Conservation (phyloP, 495 filamentous ascomycete genomes). For the Penicillium diatomitis region DNA sequence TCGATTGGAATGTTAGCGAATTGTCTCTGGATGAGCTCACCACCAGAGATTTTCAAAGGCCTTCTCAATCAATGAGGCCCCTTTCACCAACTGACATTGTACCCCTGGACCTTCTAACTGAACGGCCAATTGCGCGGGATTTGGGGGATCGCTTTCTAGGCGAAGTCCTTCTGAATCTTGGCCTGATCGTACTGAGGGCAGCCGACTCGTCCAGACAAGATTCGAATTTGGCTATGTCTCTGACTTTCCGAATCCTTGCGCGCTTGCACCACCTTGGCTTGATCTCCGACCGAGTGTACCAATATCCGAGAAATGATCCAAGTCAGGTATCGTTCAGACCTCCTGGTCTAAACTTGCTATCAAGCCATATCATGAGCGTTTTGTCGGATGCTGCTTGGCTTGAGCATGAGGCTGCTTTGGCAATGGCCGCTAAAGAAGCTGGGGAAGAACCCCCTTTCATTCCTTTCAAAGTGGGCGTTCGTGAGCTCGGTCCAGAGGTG, state of each 20-base stretch:
- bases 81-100: slow-evolving; percentile 1
- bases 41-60: neutral
- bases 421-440: slow-evolving; percentile 32
- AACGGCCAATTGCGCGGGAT: slow-evolving; percentile 16
- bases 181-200: slow-evolving; percentile 45
- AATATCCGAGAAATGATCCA: slow-evolving; percentile 23
- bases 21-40: slow-evolving; percentile 27
- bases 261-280: slow-evolving; percentile 49
- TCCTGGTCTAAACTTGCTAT: slow-evolving; percentile 48
- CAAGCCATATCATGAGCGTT: slow-evolving; percentile 48
- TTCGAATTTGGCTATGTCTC: slow-evolving; percentile 42
- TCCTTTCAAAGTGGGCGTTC: slow-evolving; percentile 40
- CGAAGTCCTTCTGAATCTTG: slow-evolving; percentile 32
- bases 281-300: slow-evolving; percentile 52
- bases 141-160: slow-evolving; percentile 17
- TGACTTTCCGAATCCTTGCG: slow-evolving; percentile 50
- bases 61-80: neutral
- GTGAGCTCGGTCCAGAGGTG: slow-evolving; percentile 46
- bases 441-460: slow-evolving; percentile 45
- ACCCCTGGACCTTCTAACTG: slow-evolving; percentile 17
- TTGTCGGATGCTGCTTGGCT: slow-evolving; percentile 55
- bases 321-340: slow-evolving; percentile 40
- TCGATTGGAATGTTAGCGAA: slow-evolving; percentile 16
- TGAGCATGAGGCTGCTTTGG: slow-evolving; percentile 38
- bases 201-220: slow-evolving; percentile 32